These are phyloP conservation scores for Cladophialophora chaetospira DNA, from an alignment of 2,329 filamentous ascomycete species.

Conservation along the genomic window DNA sequence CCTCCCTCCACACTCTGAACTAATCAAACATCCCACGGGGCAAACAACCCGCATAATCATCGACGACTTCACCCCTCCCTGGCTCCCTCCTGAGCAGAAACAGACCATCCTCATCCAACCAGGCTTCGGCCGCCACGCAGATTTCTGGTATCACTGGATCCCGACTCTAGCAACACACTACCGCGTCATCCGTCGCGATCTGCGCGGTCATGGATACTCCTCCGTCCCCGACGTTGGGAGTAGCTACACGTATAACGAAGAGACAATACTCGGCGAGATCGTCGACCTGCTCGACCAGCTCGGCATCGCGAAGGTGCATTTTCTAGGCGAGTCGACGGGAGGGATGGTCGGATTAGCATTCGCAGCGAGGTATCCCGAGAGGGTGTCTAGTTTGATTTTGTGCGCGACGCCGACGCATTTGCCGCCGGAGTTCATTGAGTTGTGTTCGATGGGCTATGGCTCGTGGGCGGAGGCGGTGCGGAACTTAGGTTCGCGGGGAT, in stretches of 20 bases:
- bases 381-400: not conserved
- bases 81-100: not conserved
- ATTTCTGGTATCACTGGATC: conserved; percentile 7
- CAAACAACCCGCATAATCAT: not conserved
- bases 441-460: not conserved
- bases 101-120: not conserved
- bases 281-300: conserved; percentile 1
- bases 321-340: conserved; percentile 4
- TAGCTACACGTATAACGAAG: not conserved
- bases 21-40: conserved; percentile 1
- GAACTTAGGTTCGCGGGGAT: not conserved
- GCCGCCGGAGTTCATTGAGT: not conserved
- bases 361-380: not conserved
- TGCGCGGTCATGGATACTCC: conserved; percentile 1
- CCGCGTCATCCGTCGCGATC: not conserved
- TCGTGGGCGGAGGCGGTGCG: not conserved
- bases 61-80: conserved; percentile 1
- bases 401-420: conserved; percentile 5
- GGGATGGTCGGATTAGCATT: not conserved
- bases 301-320: conserved; percentile 4
- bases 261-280: conserved; percentile 1
- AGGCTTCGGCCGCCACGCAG: not conserved
- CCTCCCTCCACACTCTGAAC: too few relatives aligned
- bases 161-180: not conserved
- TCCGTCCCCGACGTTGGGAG: not conserved